Evolutionary conservation across 306 rosid genomes (phyloP), one percentile per base, ranked within the genome.

Genomic region (Biancaea sappan): DNA sequence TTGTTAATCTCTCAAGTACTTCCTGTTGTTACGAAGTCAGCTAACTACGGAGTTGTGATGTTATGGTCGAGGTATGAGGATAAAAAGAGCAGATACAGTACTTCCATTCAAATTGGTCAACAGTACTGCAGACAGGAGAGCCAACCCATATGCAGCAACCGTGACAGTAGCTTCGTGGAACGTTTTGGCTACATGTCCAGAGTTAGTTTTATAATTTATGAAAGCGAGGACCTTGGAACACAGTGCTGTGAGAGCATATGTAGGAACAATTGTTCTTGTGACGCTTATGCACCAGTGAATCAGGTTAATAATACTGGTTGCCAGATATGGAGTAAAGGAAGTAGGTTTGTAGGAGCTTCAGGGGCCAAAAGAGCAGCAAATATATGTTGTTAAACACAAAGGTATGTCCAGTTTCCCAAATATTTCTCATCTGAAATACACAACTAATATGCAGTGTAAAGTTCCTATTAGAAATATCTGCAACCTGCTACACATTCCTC

Each of bases 11-110:
- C 85, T 6, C 3, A 54, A 9, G 69, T 88, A 31, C 76, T 91
- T 31, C 87, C 91, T 5, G 51, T 9, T 16, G 73, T 91, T 34
- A 75, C 21, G 31, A 73, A 59, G 35, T 83, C 89, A 0, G 2
- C 83, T 0, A 73, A 83, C 16, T 88, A 85, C 35, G 96, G 92
- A 62, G 96, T 91, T 14, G 86, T 90, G 2, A 84, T 81, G 89
- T n/a, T 90, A 48, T 86, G 88, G 87, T 74, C 86, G 15, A 85
- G 76, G 57, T 81, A 65, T 61, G 6, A 56, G 25, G 93, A 86
- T 77, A 74, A 40, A 61, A 6, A 9, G 28, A 86, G 43, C 13
- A 77, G 78, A 5, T 91, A 84, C 15, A 85, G 88, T 74, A 24
- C 71, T 7, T 0, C 16, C 18, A 61, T 87, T 47, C 10, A 25